Conservation (phyloP, 1,284 basidiomycete genomes). For the Xerocomus nothofagi region DNA sequence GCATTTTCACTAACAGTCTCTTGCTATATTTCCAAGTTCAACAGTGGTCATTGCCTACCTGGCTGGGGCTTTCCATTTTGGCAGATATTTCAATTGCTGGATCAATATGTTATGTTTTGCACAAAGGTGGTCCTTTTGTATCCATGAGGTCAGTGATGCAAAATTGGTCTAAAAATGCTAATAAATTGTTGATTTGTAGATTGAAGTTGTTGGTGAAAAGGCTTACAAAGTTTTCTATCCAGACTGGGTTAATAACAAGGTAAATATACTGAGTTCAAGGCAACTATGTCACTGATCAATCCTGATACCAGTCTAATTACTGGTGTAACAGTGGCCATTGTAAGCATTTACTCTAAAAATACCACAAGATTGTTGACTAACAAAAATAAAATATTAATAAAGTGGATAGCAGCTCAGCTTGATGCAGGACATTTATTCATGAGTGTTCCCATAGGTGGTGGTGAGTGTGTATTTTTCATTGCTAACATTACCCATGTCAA, state of each 20-base stretch:
- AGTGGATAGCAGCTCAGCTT: slow-evolving; percentile 23
- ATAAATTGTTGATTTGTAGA: slow-evolving; percentile 1
- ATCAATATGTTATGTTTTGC: slow-evolving; percentile 19
- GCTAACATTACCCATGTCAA: background rate
- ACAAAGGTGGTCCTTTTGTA: background rate
- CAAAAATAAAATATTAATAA: background rate
- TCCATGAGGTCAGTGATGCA: slow-evolving; percentile 14
- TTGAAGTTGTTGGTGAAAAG: slow-evolving; percentile 17
- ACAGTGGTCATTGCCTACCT: slow-evolving; percentile 22
- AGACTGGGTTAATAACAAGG: slow-evolving; percentile 31
- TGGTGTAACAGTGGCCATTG: slow-evolving; percentile 15
- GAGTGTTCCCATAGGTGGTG: slow-evolving; percentile 25
- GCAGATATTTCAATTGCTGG: slow-evolving; percentile 24
- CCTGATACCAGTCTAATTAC: slow-evolving; percentile 11
- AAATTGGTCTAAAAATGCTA: background rate
- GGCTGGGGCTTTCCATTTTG: slow-evolving; percentile 26
- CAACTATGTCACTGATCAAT: background rate
- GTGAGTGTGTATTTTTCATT: slow-evolving; percentile 10
- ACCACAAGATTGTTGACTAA: background rate
- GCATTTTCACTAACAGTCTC: background rate
- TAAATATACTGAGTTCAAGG: background rate
- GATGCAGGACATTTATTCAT: slow-evolving; percentile 19
- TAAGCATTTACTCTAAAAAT: slow-evolving; percentile 6
- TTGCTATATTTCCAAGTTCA: background rate
- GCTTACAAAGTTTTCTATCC: slow-evolving; percentile 22